Conservation (phyloP, 176 grass and related monocot genomes). For the Oryza meyeriana region DNA sequence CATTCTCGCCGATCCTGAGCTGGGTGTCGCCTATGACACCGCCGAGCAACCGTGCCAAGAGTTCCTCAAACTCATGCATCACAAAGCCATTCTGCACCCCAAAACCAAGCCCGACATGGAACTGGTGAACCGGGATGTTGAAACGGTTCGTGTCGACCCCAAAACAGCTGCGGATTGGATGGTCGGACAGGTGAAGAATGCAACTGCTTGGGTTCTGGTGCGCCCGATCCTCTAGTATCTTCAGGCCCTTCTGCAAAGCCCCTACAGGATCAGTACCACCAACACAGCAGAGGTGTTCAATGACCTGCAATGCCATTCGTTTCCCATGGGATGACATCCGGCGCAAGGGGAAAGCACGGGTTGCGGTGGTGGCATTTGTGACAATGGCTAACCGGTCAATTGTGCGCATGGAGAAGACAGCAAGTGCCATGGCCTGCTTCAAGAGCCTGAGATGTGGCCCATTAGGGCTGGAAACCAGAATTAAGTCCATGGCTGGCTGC, state of each 20-base stretch:
- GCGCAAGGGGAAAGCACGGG: slow-evolving; percentile 79
- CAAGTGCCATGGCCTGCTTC: slow-evolving; percentile 88
- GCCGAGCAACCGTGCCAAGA: slow-evolving; percentile 68
- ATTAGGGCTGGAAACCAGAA: slow-evolving; percentile 81
- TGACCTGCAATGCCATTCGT: slow-evolving; percentile 76
- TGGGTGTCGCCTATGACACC: slow-evolving; percentile 67
- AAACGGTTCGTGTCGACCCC: slow-evolving; percentile 37
- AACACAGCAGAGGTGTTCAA: slow-evolving; percentile 75
- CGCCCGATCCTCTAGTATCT: slow-evolving; percentile 84
- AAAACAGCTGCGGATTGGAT: slow-evolving; percentile 35
- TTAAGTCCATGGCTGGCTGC: slow-evolving; percentile 73
- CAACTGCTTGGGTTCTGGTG: slow-evolving; percentile 77
- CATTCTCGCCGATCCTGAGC: slow-evolving; percentile 71
- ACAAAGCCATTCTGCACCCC: slow-evolving; percentile 67
- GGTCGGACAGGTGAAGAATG: slow-evolving; percentile 81
- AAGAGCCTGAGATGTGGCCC: slow-evolving; percentile 85
- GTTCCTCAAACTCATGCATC: slow-evolving; percentile 93
- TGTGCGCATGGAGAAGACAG: slow-evolving; percentile 77
- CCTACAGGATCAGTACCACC: slow-evolving; percentile 68
- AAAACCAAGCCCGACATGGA: slow-evolving; percentile 76
- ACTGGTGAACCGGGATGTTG: slow-evolving; percentile 61
- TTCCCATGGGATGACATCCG: slow-evolving; percentile 89
- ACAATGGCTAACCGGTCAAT: slow-evolving; percentile 86
- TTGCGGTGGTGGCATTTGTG: slow-evolving; percentile 74
- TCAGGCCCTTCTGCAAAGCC: slow-evolving; percentile 78